Evolutionary conservation across 2,329 filamentous ascomycete species (phyloP).

Genomic region (Monosporascus sp.): DNA sequence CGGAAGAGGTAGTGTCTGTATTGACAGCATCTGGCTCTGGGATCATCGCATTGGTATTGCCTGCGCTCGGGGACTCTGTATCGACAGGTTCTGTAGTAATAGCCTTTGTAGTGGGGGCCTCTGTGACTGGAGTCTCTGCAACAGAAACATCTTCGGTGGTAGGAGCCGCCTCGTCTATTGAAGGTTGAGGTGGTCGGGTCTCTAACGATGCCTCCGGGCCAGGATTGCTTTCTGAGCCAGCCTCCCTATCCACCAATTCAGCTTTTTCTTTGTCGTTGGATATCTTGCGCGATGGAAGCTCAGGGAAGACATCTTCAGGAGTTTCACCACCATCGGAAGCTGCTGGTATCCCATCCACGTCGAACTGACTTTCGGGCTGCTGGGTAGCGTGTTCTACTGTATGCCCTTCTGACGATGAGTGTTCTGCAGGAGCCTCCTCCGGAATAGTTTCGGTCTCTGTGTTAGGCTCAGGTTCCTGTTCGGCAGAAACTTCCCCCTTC

Average conservation of each 20-base stretch:
- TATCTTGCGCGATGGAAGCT: slow-evolving; percentile 24
- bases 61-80: neutral
- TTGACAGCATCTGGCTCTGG: no score
- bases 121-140: neutral
- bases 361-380: slow-evolving; percentile 2
- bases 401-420: neutral
- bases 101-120: neutral
- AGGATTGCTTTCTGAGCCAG: neutral
- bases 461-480: slow-evolving; percentile 5
- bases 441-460: slow-evolving; percentile 3
- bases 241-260: neutral
- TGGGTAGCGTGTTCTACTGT: slow-evolving; percentile 2
- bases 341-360: slow-evolving; percentile 26
- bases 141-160: neutral
- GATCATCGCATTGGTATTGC: neutral
- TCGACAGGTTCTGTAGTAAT: neutral
- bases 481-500: slow-evolving; percentile 14
- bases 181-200: neutral
- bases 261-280: slow-evolving; percentile 33
- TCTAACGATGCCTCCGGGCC: neutral
- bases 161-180: neutral
- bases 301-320: slow-evolving; percentile 2
- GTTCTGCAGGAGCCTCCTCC: neutral
- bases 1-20: no score
- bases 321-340: neutral